phyloP scores from a whole-genome alignment of 2,329 filamentous ascomycete species.

The Claviceps citrina region DNA sequence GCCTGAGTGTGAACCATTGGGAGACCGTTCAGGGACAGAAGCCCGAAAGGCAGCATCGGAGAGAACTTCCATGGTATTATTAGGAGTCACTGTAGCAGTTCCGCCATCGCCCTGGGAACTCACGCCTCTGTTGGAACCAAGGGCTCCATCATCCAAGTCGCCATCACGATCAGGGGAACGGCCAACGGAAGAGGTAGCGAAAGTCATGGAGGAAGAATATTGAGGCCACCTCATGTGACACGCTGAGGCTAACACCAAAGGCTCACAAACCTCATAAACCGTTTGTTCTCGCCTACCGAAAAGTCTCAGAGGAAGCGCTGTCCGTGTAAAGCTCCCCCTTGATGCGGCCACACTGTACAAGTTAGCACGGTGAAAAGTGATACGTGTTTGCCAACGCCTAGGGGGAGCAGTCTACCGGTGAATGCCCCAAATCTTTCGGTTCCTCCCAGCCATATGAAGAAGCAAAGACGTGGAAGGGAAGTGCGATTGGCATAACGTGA shows the following conservation, averaged over 20 bases:
- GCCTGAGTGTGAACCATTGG: background rate
- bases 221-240: background rate
- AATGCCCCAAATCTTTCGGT: background rate
- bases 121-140: background rate
- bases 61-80: conserved; percentile 9
- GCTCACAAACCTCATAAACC: too few species aligned
- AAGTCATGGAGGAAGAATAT: conserved; percentile 3
- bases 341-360: background rate
- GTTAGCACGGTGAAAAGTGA: background rate
- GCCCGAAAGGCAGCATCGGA: conserved; percentile 6
- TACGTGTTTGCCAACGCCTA: background rate
- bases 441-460: background rate
- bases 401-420: background rate
- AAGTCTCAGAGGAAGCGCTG: background rate
- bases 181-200: conserved; percentile 1
- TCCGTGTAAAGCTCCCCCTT: background rate
- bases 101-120: background rate
- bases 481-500: background rate
- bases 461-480: background rate
- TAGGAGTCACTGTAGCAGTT: background rate
- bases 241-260: background rate
- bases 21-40: background rate
- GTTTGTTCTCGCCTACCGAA: background rate
- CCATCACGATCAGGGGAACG: conserved; percentile 4
- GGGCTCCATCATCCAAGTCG: conserved; percentile 4